Evolutionary conservation across 495 filamentous ascomycete genomes (phyloP), one percentile per base, ranked within the genome.

Genomic region (Penicillium antarcticum): DNA sequence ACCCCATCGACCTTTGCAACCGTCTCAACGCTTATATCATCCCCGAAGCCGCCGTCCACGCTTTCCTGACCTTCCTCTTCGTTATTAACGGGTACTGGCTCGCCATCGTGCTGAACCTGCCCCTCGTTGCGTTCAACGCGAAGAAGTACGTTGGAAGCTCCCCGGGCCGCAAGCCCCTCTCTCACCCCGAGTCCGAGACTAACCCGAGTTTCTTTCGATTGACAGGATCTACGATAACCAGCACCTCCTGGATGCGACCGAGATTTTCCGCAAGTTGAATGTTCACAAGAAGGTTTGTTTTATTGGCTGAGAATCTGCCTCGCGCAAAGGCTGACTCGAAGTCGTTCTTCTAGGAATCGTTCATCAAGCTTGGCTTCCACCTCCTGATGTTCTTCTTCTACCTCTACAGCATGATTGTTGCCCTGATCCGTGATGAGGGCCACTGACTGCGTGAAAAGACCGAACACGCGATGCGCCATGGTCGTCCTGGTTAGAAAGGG

Each of bases 311-410:
- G 29, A 23, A 13, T 1, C 12, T 13, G 18, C 29, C 21, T 23
- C 23, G 17, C 12, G 13, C 18, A 13, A 9, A 34, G 12, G 18
- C 47, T 49, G 47, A 49, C 47, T 33, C 29, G 13, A 49, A 12
- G 3, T 35, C 24, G 10, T 42, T 14, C 29, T 21, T 36, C 21
- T 60, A 97, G 92, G 95, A 99, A 84, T 97, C 92, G 5, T 97
- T 99, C 73, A 86, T 95, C 76, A 99, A 99, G 74, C 89, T 99
- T 33, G 95, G 92, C 51, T 97, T 99, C 83, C 94, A 97, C 71
- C 84, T 99, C 34, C 68, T 97, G 75, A 95, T 99, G 88, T 99
- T 99, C 82, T 99, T 99, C 82, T 99, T 97, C 84, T 99, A 99
- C 76, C 85, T 99, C 21, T 99, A 97, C 84, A 92, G 73, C 71